Conservation (phyloP, 202 grass and related monocot species). For the Tripidium arundinaceum region DNA sequence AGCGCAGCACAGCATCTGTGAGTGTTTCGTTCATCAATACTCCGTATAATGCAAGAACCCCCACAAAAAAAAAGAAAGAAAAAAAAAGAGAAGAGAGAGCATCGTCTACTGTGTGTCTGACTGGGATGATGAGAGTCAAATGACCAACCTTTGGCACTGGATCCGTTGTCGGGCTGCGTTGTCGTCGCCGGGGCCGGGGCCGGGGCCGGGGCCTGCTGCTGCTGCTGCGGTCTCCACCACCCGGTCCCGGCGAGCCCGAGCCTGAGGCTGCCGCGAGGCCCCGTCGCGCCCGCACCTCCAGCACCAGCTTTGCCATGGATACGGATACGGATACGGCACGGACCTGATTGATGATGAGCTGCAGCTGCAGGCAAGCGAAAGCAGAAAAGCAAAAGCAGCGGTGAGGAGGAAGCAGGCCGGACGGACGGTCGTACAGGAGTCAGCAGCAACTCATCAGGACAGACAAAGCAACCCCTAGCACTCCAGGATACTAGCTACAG, state of each 20-base stretch:
- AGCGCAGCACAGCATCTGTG: background rate
- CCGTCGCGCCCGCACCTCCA: background rate
- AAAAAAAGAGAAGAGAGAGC: background rate
- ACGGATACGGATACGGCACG: background rate
- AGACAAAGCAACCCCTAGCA: background rate
- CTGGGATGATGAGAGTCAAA: background rate
- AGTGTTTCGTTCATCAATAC: background rate
- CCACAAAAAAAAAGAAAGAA: too few relatives aligned
- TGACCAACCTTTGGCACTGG: background rate
- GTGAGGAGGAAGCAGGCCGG: too few relatives aligned
- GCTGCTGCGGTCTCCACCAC: background rate
- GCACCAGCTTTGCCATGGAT: background rate
- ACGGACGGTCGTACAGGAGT: too few relatives aligned
- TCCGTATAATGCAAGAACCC: too few relatives aligned
- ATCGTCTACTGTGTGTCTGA: background rate
- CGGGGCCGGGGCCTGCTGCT: background rate
- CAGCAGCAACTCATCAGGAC: too few relatives aligned
- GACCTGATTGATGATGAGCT: slow-evolving; percentile 27
- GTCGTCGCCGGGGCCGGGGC: background rate
- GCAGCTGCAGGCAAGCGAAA: background rate
- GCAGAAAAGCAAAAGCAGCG: background rate
- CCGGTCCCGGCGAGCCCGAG: too few relatives aligned
- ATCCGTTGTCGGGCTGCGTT: background rate
- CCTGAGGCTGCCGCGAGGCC: background rate
- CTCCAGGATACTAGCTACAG: background rate